Evolutionary conservation across 2,329 filamentous ascomycete species (phyloP), one percentile per base, ranked within the genome.

Genomic region (Curvularia sp.): DNA sequence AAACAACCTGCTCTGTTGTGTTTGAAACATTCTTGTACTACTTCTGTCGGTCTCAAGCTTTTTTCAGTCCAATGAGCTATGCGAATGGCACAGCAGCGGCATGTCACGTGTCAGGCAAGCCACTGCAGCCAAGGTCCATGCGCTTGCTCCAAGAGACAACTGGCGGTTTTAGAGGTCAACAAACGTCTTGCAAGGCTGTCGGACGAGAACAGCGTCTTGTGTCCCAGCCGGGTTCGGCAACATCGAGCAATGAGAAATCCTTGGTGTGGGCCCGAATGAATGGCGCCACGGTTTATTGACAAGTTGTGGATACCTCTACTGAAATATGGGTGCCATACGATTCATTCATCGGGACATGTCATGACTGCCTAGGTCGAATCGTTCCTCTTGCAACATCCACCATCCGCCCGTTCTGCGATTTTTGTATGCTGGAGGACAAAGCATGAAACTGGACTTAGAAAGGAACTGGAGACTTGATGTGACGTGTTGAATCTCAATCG

Each of bases 21-120:
- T 50, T 62, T 49, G 63, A 64, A 66, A 64, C 58, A 52, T 55
- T 42, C n/a, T 58, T 56, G 55, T 58, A 42, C 51, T 39, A 13
- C 31, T 52, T 22, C 30, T 24, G 20, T 18, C 50, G 42, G 41
- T 44, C 28, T 9, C 46, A 56, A 55, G 62, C 53, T 54, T 49
- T 35, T 30, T 20, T 44, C 2, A 30, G 44, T 39, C 58, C 54
- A 60, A 54, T 58, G 22, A 22, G 15, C 18, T 47, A 30, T n/a
- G 5, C n/a, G 26, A 38, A 43, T 49, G 24, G 49, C 49, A 13
- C 35, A 13, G 54, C 35, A 26, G 30, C 28, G 31, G 12, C 9
- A 2, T 7, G 22, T 61, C 50, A 55, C 55, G 55, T 58, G 51
- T 8, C 15, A 9, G 24, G 5, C 13, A 47, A 52, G 28, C 35